A percentile compares a stretch with the other conserved stretches of the same genome.
These are phyloP conservation scores for Talaromyces islandicus DNA, from an alignment of 2,329 filamentous ascomycete genomes.

Conservation along the genomic window DNA sequence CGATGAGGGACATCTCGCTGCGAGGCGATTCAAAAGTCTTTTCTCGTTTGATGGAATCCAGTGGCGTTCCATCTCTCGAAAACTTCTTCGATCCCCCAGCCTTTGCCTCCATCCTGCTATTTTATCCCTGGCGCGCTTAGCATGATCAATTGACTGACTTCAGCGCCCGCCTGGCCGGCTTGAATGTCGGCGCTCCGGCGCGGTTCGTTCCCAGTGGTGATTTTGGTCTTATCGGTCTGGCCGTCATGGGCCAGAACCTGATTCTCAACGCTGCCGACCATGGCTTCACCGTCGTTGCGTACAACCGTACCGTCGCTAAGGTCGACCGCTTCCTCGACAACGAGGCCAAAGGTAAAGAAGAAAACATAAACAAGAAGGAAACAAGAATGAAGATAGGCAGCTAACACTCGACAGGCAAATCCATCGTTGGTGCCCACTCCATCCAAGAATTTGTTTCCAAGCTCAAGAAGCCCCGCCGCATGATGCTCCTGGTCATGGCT, in stretches of 20 bases:
- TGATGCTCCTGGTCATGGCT: conserved; percentile 99
- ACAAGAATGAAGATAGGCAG: neutral
- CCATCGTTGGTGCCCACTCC: conserved; percentile 86
- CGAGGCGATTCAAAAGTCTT: neutral
- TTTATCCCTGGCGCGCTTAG: conserved; percentile 18
- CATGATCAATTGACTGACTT: conserved; percentile 37
- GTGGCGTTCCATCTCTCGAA: neutral
- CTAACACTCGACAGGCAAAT: conserved; percentile 59
- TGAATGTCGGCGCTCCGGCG: conserved; percentile 62
- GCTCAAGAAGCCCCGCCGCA: conserved; percentile 92
- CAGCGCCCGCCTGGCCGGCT: conserved; percentile 70
- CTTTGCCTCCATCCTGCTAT: neutral
- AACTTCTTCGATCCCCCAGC: neutral
- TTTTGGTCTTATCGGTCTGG: conserved; percentile 87
- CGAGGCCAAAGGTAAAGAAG: conserved; percentile 69
- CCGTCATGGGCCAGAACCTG: conserved; percentile 85
- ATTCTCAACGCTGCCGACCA: conserved; percentile 86
- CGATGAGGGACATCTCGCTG: neutral
- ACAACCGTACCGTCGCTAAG: conserved; percentile 98
- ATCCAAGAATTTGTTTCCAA: conserved; percentile 92
- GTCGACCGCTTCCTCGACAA: conserved; percentile 90
- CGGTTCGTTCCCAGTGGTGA: conserved; percentile 60
- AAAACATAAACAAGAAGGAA: neutral
- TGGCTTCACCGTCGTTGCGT: conserved; percentile 94
- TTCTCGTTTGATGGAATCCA: neutral